phyloP scores from a whole-genome alignment of 441 rosid species.

The Adansonia gregorii region DNA sequence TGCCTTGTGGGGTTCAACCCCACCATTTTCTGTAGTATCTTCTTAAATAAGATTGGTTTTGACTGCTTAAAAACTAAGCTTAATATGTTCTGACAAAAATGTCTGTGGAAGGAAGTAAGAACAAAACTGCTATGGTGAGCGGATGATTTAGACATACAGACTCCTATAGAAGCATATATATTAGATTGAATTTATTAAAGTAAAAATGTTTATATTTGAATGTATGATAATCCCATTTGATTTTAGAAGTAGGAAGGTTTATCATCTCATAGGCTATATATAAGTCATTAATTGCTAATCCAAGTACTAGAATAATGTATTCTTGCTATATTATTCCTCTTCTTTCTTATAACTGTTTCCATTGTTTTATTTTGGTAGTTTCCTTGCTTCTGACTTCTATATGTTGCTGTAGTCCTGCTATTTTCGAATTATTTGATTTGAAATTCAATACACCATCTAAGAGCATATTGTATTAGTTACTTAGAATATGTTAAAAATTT shows the following conservation, averaged over 20 bases:
- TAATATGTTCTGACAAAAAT: background rate
- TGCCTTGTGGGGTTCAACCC: background rate
- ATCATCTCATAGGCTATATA: background rate
- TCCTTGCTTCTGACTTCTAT: background rate
- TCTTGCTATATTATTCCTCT: background rate
- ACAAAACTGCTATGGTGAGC: background rate
- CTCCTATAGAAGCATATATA: background rate
- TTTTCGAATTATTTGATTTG: background rate
- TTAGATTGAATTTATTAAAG: constrained; percentile 3
- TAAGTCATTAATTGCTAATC: constrained; percentile 2
- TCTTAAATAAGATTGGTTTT: background rate
- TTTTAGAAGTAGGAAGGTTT: background rate
- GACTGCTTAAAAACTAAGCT: background rate
- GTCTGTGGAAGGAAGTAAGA: background rate
- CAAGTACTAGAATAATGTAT: background rate
- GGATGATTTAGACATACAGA: background rate
- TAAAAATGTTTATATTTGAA: background rate
- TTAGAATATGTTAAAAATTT: background rate
- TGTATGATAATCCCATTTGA: background rate
- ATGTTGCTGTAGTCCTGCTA: background rate
- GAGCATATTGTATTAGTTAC: background rate
- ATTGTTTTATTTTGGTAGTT: background rate
- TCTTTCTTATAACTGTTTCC: background rate
- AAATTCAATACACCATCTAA: background rate
- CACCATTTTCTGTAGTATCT: background rate